Conservation (phyloP, 768 basidiomycete genomes). For the Pleurotus sapidus region DNA sequence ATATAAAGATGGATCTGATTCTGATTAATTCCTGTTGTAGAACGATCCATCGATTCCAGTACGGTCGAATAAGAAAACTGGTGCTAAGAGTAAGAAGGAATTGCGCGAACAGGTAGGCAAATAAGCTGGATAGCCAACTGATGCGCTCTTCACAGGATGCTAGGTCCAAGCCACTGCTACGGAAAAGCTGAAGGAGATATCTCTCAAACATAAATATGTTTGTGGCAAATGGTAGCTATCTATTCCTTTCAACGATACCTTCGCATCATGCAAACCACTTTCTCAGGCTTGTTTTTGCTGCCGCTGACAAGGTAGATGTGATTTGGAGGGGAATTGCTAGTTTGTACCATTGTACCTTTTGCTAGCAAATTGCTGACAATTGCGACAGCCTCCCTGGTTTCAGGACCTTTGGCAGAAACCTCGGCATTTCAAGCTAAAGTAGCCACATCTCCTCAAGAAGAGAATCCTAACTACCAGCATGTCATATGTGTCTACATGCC, state of each 20-base stretch:
- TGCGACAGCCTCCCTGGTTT: slow-evolving; percentile 54
- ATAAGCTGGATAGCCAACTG: neutral
- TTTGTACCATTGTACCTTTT: slow-evolving; percentile 24
- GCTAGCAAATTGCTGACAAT: neutral
- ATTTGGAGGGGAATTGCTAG: slow-evolving; percentile 65
- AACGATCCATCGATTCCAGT: slow-evolving; percentile 64
- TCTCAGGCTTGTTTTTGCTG: slow-evolving; percentile 63
- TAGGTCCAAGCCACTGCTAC: slow-evolving; percentile 62
- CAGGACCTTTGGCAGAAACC: slow-evolving; percentile 61
- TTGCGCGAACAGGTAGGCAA: slow-evolving; percentile 58
- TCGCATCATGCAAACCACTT: neutral
- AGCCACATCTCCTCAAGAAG: slow-evolving; percentile 53
- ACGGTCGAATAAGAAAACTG: slow-evolving; percentile 70
- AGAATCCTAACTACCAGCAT: slow-evolving; percentile 52
- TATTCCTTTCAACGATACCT: neutral
- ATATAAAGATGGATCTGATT: neutral
- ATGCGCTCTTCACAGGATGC: neutral
- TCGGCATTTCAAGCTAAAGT: slow-evolving; percentile 60
- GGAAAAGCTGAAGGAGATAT: slow-evolving; percentile 56
- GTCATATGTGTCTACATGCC: slow-evolving; percentile 72
- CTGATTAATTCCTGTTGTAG: slow-evolving; percentile 26
- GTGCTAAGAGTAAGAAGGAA: slow-evolving; percentile 73
- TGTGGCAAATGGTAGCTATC: slow-evolving; percentile 65
- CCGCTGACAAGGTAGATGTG: slow-evolving; percentile 56
- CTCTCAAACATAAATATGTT: slow-evolving; percentile 50